phyloP scores from a whole-genome alignment of 371 early-diverging fungal genomes.

The Syncephalastrum sp. region DNA sequence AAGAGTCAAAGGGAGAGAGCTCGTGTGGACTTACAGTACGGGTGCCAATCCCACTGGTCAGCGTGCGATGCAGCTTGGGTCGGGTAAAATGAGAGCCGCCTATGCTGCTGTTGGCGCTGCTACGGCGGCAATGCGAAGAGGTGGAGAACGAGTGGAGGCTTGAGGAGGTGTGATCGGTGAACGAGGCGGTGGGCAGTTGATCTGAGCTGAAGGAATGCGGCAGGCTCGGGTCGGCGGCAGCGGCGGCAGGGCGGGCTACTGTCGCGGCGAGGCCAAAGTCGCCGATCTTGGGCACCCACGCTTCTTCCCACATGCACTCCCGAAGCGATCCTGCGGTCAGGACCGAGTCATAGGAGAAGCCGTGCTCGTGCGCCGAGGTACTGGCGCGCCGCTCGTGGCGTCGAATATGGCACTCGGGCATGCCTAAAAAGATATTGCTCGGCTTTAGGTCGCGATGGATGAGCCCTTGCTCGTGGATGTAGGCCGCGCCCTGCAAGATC shows the following conservation, averaged over 20 bases:
- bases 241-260: slow-evolving; percentile 9
- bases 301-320: slow-evolving; percentile 45
- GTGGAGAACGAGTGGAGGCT: neutral
- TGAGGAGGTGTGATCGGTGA: neutral
- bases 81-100: neutral
- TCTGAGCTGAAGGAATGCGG: neutral
- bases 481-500: slow-evolving; percentile 66
- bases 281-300: slow-evolving; percentile 73
- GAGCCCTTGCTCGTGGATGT: slow-evolving; percentile 70
- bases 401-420: slow-evolving; percentile 16
- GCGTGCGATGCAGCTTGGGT: slow-evolving; percentile 16
- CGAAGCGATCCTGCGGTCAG: slow-evolving; percentile 27
- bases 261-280: slow-evolving; percentile 85
- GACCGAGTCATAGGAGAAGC: slow-evolving; percentile 23
- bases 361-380: slow-evolving; percentile 9
- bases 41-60: slow-evolving; percentile 72
- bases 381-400: slow-evolving; percentile 8
- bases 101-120: slow-evolving; percentile 6
- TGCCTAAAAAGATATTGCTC: slow-evolving; percentile 70
- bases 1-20: no score
- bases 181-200: slow-evolving; percentile 2
- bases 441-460: slow-evolving; percentile 85
- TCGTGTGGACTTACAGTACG: slow-evolving; percentile 52
- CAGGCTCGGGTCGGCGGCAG: neutral
- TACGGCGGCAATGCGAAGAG: neutral